phyloP scores from a whole-genome alignment of 1,284 basidiomycete genomes.

The Irpex lacteus region DNA sequence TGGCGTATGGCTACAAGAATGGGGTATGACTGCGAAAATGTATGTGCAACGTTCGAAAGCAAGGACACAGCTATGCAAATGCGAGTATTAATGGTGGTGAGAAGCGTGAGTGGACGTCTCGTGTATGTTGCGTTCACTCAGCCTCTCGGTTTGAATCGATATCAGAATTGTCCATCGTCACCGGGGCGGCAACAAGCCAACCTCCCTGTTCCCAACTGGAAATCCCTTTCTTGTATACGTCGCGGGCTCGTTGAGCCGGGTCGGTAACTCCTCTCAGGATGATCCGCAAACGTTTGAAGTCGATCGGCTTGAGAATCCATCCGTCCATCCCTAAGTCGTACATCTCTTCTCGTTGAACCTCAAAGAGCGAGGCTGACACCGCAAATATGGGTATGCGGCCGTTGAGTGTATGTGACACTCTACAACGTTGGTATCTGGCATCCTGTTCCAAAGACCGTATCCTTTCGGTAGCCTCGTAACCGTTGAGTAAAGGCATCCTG shows the following conservation, averaged over 20 bases:
- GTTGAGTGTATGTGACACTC: conserved; percentile 53
- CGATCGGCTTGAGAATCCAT: conserved; percentile 86
- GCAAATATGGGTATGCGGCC: conserved; percentile 81
- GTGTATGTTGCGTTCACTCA: neutral
- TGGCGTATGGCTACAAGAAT: neutral
- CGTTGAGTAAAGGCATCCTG: conserved; percentile 85
- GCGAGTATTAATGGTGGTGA: neutral
- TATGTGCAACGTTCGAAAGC: neutral
- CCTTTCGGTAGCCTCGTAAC: conserved; percentile 67
- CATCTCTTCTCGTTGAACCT: conserved; percentile 62
- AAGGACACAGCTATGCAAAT: neutral
- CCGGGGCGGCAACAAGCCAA: conserved; percentile 43
- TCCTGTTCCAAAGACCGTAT: conserved; percentile 63
- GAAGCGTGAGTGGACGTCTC: neutral
- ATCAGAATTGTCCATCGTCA: neutral
- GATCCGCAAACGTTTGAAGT: conserved; percentile 67
- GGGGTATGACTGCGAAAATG: neutral
- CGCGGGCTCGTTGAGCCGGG: conserved; percentile 43
- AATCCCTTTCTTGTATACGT: conserved; percentile 54
- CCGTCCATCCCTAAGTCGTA: conserved; percentile 71
- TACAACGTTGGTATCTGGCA: conserved; percentile 18
- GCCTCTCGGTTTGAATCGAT: neutral
- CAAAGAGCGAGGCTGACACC: conserved; percentile 76
- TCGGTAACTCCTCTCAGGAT: conserved; percentile 65
- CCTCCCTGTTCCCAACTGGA: conserved; percentile 73